phyloP scores from a whole-genome alignment of 768 basidiomycete species.

The Galerina sulciceps region DNA sequence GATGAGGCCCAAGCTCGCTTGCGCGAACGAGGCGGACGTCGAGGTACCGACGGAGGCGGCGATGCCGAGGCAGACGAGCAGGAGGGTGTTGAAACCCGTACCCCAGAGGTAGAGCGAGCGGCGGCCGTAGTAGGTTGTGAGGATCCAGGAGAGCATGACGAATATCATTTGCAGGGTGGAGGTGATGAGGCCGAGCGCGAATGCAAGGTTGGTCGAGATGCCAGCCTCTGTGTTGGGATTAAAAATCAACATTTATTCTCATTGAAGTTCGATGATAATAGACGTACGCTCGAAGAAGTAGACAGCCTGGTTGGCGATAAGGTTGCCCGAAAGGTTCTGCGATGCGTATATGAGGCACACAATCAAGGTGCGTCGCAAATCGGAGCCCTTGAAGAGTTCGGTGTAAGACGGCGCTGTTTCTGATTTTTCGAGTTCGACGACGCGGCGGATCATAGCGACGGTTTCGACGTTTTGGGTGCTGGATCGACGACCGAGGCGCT shows the following conservation, averaged over 20 bases:
- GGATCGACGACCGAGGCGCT: background rate
- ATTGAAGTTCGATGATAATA: background rate
- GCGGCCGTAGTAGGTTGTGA: background rate
- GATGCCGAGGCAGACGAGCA: background rate
- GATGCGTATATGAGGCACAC: background rate
- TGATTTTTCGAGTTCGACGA: background rate
- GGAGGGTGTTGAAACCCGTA: background rate
- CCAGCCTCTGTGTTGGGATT: background rate
- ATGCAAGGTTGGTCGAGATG: conserved; percentile 2
- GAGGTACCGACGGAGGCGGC: background rate
- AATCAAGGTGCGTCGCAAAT: background rate
- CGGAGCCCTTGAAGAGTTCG: background rate
- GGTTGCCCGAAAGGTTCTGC: background rate
- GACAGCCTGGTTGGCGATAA: background rate
- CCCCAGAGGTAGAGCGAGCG: background rate
- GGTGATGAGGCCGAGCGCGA: background rate
- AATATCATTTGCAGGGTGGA: background rate
- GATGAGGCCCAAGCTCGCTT: background rate
- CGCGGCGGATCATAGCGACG: background rate
- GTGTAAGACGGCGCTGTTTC: background rate
- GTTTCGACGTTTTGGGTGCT: background rate
- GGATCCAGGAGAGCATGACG: background rate
- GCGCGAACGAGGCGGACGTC: background rate
- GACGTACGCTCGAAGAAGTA: background rate
- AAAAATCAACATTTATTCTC: background rate